Evolutionary conservation across 2,329 filamentous ascomycete genomes (phyloP), one percentile per base, ranked within the genome.

Genomic region (Exophiala calicioides): DNA sequence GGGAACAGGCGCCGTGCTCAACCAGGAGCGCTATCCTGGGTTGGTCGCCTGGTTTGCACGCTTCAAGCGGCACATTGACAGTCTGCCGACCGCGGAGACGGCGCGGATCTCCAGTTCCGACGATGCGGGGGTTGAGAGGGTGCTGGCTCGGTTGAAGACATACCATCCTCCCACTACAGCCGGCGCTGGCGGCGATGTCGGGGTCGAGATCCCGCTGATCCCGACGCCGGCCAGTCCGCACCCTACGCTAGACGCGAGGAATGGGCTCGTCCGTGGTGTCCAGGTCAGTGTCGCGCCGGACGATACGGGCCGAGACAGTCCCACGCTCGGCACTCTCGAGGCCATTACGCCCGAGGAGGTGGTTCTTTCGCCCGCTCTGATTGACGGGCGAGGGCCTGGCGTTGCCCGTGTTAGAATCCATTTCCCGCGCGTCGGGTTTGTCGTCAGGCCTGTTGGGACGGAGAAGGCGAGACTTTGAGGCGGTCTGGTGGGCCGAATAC

Each of bases 401-500:
- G 45, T 50, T 5, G 51, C 47, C 16, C 34, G 31, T 8, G 43
- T 51, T 15, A 50, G 44, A 16, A 27, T 51, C 8, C 51, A 54
- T 36, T 54, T 54, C 40, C 51, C 51, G 1, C 29, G 47, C 10
- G 5, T 51, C 12, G 51, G 51, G 13, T 54, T 54, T 26, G 51
- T 54, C 5, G 40, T 48, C 3, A 29, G 51, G 20, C 44, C 47
- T 4, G 32, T 40, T 5, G 21, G 23, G 20, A 20, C 30, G 13
- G 30, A 26, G 13, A 44, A 29, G 35, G 75, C 62, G 75, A 3
- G 75, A 77, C 48, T 65, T 79, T 1, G 65, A 73, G 31, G 65
- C 68, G 36, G 66, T 68, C 18, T 58, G n/a, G n/a, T n/a, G n/a
- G n/a, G n/a, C n/a, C n/a, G n/a, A n/a, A n/a, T n/a, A n/a, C n/a